Base-by-base conservation (phyloP, 176 grass and related monocot species). In the Phoenix dactylifera region DNA sequence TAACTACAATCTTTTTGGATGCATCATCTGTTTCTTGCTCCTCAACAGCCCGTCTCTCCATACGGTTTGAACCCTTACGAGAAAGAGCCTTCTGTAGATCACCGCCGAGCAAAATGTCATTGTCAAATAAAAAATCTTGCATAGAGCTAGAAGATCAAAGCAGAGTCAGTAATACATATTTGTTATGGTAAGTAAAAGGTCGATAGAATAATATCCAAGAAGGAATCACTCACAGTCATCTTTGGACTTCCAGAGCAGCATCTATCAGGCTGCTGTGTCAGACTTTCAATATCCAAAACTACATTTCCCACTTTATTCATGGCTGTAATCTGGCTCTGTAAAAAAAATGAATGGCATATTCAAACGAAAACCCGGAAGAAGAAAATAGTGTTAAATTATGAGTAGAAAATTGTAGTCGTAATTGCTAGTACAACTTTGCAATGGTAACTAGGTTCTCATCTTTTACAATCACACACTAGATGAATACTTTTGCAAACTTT, bases 181-280 rank as follows among this genome's bases (percentile, higher is more conserved):
- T 30, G 5, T 30, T 30, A 30, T 30, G 28, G 28, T 30, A 30
- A 30, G 5, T 30, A 30, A 30, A 30, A 30, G 4, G 28, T 30
- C 18, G 22, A 30, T 52, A 61, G 10, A 14, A 44, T 14, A 44
- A 44, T 14, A 44, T 44, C 35, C 35, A 0, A 18, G 69, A 44
- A 44, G 35, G 35, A 44, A 44, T 44, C 28, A 3, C 74, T 83
- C 65, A 91, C 93, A 0, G 66, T 74, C 60, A 88, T 82, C 73
- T 83, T 92, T 63, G 93, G 84, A 77, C 93, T 98, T 68, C 87
- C 93, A 24, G 79, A 76, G 84, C 87, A 98, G 71, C 87, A 92
- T 75, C 80, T 79, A 64, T 92, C 88, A 55, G 65, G 57, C 55
- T 76, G 73, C 29, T 83, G 87, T 77, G 73, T 61, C 54, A 89